Base-by-base conservation (phyloP, 2,329 filamentous ascomycete genomes). In the Fusarium bulbicola region DNA sequence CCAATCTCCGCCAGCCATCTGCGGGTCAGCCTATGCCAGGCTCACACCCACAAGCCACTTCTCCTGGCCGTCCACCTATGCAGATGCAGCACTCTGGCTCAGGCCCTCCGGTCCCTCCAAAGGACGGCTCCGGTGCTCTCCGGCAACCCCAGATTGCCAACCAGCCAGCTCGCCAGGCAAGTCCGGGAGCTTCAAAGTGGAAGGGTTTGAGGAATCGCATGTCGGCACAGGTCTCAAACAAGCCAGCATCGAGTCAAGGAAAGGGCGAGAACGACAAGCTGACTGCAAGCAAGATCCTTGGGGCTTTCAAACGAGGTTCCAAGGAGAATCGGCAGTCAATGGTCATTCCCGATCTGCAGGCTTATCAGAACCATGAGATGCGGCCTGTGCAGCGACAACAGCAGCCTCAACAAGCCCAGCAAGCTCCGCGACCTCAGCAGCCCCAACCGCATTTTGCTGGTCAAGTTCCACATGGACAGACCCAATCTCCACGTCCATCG, bases 141-240 rank as follows among this genome's bases (percentile, higher is more conserved):
- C 64, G 63, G 30, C 68, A 70, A 18, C 57, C 63, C 14, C 67
- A 63, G 32, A 49, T 52, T 16, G 46, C 64, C 16, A 63, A 74
- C 46, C 60, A 56, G 15, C 66, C 65, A 10, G 34, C 57, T 58
- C 72, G 71, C 14, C 69, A 77, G 34, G 72, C 71, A 15, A 72
- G 73, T 36, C 70, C 76, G 20, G 66, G 59, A 20, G 75, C 75
- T 10, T 80, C 78, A 8, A 79, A 78, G 47, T 82, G 80, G 81
- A 82, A 80, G 63, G 80, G 77, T 5, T 50, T 82, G 24, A 80
- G 63, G 61, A 81, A 77, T 37, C 77, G 80, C 39, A 69, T 83
- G 73, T 80, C 78, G 7, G 79, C 65, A 26, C 81, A 83, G 54
- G 70, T 76, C 56, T 60, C 69, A 5, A 73, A 73, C 8, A 78